Conservation (phyloP, 352 stramenopile genomes). For the Phytophthora macrochlamydospora region DNA sequence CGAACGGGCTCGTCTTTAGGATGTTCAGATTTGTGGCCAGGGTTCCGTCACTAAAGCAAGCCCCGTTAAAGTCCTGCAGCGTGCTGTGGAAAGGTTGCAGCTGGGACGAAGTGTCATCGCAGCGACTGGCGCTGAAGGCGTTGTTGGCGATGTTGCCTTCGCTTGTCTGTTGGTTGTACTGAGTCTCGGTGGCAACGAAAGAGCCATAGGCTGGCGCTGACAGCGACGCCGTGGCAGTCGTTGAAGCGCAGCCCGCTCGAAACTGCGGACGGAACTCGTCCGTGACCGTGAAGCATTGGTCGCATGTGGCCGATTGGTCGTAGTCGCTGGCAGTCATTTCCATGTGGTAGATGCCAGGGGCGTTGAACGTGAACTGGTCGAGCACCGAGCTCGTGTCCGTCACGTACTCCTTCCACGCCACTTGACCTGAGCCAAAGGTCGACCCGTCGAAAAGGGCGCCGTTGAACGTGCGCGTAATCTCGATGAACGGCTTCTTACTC, state of each 20-base stretch:
- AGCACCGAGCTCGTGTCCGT: conserved; percentile 24
- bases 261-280: conserved; percentile 46
- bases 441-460: neutral
- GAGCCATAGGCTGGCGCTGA: no score
- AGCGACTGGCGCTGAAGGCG: neutral
- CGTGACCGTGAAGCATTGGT: conserved; percentile 49
- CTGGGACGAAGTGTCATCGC: neutral
- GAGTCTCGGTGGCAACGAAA: neutral
- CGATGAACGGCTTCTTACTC: conserved; percentile 8
- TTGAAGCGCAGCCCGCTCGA: neutral
- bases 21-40: conserved; percentile 3
- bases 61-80: conserved; percentile 6
- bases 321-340: conserved; percentile 50
- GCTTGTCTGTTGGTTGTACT: neutral
- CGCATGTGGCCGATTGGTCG: conserved; percentile 25
- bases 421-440: neutral
- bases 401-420: conserved; percentile 48
- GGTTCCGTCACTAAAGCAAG: neutral
- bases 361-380: conserved; percentile 32
- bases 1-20: conserved; percentile 11
- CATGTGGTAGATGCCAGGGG: conserved; percentile 49
- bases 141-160: conserved; percentile 5
- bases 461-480: conserved; percentile 4
- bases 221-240: neutral
- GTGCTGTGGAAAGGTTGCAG: neutral